Conservation (phyloP, 2,329 filamentous ascomycete species). For the Mariannaea sp. region DNA sequence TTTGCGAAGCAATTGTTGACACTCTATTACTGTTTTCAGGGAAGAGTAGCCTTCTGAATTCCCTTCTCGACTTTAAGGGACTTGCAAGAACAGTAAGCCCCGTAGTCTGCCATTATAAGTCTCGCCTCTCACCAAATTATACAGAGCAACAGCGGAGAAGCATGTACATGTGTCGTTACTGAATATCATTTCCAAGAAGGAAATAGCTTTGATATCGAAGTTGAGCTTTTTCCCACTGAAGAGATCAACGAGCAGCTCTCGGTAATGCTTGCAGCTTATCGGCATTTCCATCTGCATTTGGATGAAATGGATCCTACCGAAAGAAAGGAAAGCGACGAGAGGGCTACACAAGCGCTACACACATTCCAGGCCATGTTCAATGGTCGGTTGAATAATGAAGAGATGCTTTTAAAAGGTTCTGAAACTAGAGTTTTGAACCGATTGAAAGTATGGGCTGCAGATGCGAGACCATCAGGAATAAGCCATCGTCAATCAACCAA, state of each 20-base stretch:
- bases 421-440: slow-evolving; percentile 27
- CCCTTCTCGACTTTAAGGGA: slow-evolving; percentile 47
- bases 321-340: slow-evolving; percentile 31
- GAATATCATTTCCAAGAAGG: slow-evolving; percentile 49
- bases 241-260: slow-evolving; percentile 44
- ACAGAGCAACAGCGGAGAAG: slow-evolving; percentile 50
- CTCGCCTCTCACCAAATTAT: not conserved
- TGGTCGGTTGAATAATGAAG: slow-evolving; percentile 24
- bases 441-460: slow-evolving; percentile 32
- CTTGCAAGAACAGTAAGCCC: slow-evolving; percentile 50
- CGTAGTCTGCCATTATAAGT: not conserved
- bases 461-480: slow-evolving; percentile 15
- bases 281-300: slow-evolving; percentile 40
- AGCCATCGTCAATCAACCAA: not conserved
- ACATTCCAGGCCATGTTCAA: slow-evolving; percentile 48
- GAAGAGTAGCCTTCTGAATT: slow-evolving; percentile 57
- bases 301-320: slow-evolving; percentile 35
- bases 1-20: not conserved
- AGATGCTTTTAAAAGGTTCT: slow-evolving; percentile 21
- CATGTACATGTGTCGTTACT: slow-evolving; percentile 55
- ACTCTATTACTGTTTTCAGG: slow-evolving; percentile 36
- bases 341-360: slow-evolving; percentile 42
- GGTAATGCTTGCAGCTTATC: slow-evolving; percentile 45
- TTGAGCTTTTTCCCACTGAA: slow-evolving; percentile 40
- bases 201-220: slow-evolving; percentile 41